Base-by-base conservation (phyloP, 2,329 filamentous ascomycete genomes). In the Colletotrichum sp. region DNA sequence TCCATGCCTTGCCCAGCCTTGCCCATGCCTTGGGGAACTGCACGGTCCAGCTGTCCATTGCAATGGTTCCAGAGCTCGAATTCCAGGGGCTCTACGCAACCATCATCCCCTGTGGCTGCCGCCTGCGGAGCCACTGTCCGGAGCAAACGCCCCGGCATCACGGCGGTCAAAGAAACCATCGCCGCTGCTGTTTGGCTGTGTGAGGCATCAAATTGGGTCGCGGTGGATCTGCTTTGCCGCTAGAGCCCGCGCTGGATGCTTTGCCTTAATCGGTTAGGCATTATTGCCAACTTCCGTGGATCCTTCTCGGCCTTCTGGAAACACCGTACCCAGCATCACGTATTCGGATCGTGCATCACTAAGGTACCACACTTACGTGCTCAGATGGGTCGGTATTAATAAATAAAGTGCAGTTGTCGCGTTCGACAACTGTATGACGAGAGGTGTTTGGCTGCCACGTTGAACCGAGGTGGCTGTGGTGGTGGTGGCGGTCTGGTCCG, bases 111-210 rank as follows among this genome's bases (percentile, higher is more conserved):
- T 65, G 63, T 55, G 52, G 48, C 69, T 48, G 70, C 26, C 30
- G 26, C 39, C 39, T 24, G 39, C 22, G 44, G 48, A 59, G 70
- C 57, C 59, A 44, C 64, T 28, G 9, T 7, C 70, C 74, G 74
- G 74, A 76, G 74, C 74, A 76, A 69, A 76, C 64, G 74, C 71
- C 70, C 74, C 74, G 74, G 18, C 7, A 26, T 13, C 28, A 7
- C 28, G 30, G 59, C 44, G 71, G 39, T 48, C 59, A 59, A 52
- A 70, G 57, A 8, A 12, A 22, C 13, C 13, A 12, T 60, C 16
- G 26, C 26, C 9, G 26, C 57, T n/a, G 26, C 4, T 60, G 26
- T 30, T 60, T 28, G 57, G 57, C 24, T 60, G 26, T 5, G 15
- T 16, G n/a, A 62, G 28, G 16, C 55, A 28, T 18, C 55, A 26